Evolutionary conservation across 2,329 filamentous ascomycete genomes (phyloP).

Genomic region (Scedosporium dehoogii): DNA sequence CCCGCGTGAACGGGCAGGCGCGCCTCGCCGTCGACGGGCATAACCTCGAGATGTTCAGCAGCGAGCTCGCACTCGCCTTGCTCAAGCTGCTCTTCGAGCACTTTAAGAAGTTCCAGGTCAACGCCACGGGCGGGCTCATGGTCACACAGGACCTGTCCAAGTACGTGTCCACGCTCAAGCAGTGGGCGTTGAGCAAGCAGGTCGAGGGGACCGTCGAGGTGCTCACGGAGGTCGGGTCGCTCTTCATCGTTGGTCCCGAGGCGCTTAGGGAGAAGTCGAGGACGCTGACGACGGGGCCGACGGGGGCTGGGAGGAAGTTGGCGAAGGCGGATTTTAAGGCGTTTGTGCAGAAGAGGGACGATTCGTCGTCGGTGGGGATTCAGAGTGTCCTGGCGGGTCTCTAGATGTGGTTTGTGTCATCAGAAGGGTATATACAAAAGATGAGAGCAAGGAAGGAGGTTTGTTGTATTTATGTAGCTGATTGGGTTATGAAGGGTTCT

Average conservation of each 20-base stretch:
- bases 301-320: slow-evolving; percentile 40
- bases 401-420: slow-evolving; percentile 14
- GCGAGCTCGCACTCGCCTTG: slow-evolving; percentile 73
- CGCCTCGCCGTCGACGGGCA: slow-evolving; percentile 66
- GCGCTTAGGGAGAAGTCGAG: slow-evolving; percentile 62
- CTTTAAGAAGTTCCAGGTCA: slow-evolving; percentile 89
- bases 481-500: neutral
- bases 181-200: slow-evolving; percentile 66
- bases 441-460: neutral
- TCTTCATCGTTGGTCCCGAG: slow-evolving; percentile 87
- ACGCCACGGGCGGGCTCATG: slow-evolving; percentile 86
- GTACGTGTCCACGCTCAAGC: slow-evolving; percentile 77
- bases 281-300: slow-evolving; percentile 36
- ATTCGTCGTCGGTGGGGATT: slow-evolving; percentile 69
- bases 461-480: neutral
- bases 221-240: slow-evolving; percentile 82
- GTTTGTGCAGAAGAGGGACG: slow-evolving; percentile 78
- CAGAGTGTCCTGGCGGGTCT: slow-evolving; percentile 69
- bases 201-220: slow-evolving; percentile 67
- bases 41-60: slow-evolving; percentile 73
- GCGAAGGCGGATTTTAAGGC: slow-evolving; percentile 65
- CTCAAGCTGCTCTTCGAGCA: slow-evolving; percentile 78
- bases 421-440: neutral
- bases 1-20: slow-evolving; percentile 52
- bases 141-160: slow-evolving; percentile 93